These are phyloP conservation scores for Leucocoprinus birnbaumii DNA, from an alignment of 768 basidiomycete genomes.

Conservation along the genomic window DNA sequence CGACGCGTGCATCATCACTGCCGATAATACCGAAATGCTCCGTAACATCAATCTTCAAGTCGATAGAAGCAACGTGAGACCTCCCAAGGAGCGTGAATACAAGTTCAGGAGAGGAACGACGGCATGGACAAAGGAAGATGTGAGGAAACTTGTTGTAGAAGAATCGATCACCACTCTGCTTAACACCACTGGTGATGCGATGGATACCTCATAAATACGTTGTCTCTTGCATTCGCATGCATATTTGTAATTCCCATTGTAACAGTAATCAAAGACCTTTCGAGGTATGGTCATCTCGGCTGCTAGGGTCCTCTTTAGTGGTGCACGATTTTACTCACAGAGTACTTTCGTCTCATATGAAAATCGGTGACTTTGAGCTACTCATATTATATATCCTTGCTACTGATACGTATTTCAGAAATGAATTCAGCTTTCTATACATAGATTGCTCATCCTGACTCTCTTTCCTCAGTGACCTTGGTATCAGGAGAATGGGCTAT, in stretches of 20 bases:
- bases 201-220: constrained; percentile 68
- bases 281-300: too few species aligned
- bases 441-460: too few species aligned
- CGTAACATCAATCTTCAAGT: constrained; percentile 87
- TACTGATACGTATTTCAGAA: too few species aligned
- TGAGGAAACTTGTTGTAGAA: constrained; percentile 67
- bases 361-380: too few species aligned
- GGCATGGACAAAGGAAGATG: constrained; percentile 79
- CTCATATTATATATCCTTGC: too few species aligned
- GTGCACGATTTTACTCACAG: too few species aligned
- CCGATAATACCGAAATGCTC: constrained; percentile 83
- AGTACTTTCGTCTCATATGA: too few species aligned
- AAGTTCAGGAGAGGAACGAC: constrained; percentile 86
- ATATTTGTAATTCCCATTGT: neutral
- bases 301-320: too few species aligned
- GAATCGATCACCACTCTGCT: constrained; percentile 59
- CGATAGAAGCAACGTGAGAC: constrained; percentile 58
- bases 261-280: neutral
- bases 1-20: constrained; percentile 94
- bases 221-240: too few species aligned
- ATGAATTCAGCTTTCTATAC: too few species aligned
- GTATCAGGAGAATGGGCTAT: too few species aligned
- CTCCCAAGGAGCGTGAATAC: constrained; percentile 69
- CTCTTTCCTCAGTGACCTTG: too few species aligned
- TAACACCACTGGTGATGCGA: constrained; percentile 49